Percentiles rank a stretch among this genome's conserved stretches.
Conservation (phyloP, 2,329 filamentous ascomycete species). For the Aspergillus sp. region DNA sequence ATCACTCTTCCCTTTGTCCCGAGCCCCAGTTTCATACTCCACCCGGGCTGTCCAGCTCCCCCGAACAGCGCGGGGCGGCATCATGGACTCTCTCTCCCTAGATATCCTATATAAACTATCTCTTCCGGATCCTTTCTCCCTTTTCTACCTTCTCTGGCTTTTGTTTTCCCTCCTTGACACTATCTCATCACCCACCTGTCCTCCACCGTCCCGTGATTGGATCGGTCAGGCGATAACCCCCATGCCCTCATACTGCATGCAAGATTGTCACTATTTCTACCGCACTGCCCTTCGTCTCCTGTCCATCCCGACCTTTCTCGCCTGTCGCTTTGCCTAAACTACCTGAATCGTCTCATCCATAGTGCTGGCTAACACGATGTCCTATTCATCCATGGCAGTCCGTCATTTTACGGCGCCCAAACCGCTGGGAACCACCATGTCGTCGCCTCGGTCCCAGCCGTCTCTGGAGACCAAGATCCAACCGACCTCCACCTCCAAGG, state of each 20-base stretch:
- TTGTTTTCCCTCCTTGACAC: neutral
- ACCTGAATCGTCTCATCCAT: conserved; percentile 8
- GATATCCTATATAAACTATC: conserved; percentile 2
- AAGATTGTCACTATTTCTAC: conserved; percentile 93
- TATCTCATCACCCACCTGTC: conserved; percentile 2
- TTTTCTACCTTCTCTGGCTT: conserved; percentile 1
- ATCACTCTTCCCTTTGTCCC: conserved; percentile 18
- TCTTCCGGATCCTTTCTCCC: neutral
- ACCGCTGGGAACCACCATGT: conserved; percentile 70
- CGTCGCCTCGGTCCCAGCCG: conserved; percentile 33
- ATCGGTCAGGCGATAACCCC: conserved; percentile 44
- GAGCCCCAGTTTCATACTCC: conserved; percentile 9
- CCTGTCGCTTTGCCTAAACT: conserved; percentile 68
- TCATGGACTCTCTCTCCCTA: conserved; percentile 1
- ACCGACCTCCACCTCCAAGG: conserved; percentile 15
- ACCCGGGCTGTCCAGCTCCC: conserved; percentile 10
- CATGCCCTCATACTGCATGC: conserved; percentile 78
- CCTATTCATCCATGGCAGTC: conserved; percentile 62
- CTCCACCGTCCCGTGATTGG: conserved; percentile 11
- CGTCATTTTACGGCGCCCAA: conserved; percentile 70
- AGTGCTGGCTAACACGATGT: conserved; percentile 54
- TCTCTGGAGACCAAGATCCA: conserved; percentile 24
- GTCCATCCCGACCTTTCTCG: conserved; percentile 76
- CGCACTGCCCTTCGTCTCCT: conserved; percentile 84
- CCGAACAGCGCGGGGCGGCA: conserved; percentile 8